These are phyloP conservation scores for Peronospora farinosa DNA, from an alignment of 352 stramenopile genomes.

Conservation along the genomic window DNA sequence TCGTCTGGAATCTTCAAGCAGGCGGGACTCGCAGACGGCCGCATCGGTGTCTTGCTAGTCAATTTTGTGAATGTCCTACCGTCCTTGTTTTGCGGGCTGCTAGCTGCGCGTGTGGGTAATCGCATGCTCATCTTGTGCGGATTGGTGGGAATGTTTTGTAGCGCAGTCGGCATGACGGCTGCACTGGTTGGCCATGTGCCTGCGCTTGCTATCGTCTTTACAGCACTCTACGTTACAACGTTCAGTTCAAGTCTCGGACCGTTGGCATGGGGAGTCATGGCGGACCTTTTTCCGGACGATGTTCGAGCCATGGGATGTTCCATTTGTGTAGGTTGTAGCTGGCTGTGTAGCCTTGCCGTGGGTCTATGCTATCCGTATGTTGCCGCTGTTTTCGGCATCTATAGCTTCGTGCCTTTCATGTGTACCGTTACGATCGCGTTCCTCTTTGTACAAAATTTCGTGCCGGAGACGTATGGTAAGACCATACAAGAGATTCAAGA, in stretches of 20 bases:
- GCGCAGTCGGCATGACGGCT: conserved; percentile 41
- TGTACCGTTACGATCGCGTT: conserved; percentile 23
- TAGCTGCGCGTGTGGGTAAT: conserved; percentile 43
- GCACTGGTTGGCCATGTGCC: conserved; percentile 24
- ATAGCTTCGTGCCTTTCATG: conserved; percentile 51
- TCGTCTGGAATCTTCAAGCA: conserved; percentile 55
- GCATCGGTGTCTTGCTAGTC: conserved; percentile 49
- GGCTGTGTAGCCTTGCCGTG: conserved; percentile 40
- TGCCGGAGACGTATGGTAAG: conserved; percentile 44
- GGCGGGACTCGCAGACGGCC: conserved; percentile 46
- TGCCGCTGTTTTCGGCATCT: conserved; percentile 29
- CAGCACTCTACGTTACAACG: conserved; percentile 39
- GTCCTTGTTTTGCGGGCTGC: conserved; percentile 32
- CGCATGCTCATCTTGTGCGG: conserved; percentile 42
- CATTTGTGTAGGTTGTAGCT: conserved; percentile 47
- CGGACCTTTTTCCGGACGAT: conserved; percentile 53
- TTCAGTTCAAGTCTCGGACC: conserved; percentile 47
- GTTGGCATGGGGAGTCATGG: conserved; percentile 44
- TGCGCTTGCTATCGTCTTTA: conserved; percentile 46
- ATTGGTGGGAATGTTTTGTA: conserved; percentile 43
- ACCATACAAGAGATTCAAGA: conserved; percentile 58
- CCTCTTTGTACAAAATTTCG: conserved; percentile 43
- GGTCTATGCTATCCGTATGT: conserved; percentile 53
- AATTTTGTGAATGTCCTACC: conserved; percentile 53
- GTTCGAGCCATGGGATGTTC: conserved; percentile 45